These are phyloP conservation scores for Penicillium sp. DNA, from an alignment of 2,329 filamentous ascomycete species.

Conservation along the genomic window DNA sequence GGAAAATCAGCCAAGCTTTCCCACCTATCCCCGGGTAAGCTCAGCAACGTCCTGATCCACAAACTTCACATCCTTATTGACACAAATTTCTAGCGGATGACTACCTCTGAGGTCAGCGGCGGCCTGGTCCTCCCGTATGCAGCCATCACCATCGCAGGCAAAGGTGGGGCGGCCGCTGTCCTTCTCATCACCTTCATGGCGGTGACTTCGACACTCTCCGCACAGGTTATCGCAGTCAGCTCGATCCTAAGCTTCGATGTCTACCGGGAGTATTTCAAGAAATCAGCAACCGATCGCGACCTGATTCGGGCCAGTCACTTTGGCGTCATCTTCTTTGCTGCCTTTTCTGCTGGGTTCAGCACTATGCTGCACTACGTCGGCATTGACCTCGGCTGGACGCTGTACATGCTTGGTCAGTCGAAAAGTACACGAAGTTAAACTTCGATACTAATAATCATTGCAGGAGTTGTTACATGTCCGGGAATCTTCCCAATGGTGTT, in stretches of 20 bases:
- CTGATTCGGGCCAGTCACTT: conserved; percentile 57
- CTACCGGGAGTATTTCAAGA: conserved; percentile 55
- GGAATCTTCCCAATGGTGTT: conserved; percentile 58
- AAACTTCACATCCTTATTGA: neutral
- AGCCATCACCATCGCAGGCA: conserved; percentile 42
- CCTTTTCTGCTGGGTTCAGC: conserved; percentile 56
- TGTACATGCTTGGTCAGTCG: conserved; percentile 53
- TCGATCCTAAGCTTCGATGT: conserved; percentile 59
- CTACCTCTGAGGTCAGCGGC: conserved; percentile 37
- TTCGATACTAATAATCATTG: neutral
- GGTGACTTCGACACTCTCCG: conserved; percentile 52
- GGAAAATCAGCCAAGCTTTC: conserved; percentile 53
- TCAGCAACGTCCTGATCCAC: neutral
- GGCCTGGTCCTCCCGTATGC: conserved; percentile 44
- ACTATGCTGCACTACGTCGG: conserved; percentile 58
- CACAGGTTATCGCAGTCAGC: conserved; percentile 57
- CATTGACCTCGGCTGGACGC: conserved; percentile 57
- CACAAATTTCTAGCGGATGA: conserved; percentile 35
- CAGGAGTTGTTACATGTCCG: conserved; percentile 55
- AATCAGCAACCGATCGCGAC: conserved; percentile 49
- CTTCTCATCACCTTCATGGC: conserved; percentile 47
- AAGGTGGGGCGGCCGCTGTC: conserved; percentile 41
- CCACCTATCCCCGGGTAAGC: conserved; percentile 53
- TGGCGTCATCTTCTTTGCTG: conserved; percentile 55
- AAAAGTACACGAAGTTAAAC: neutral